Evolutionary conservation across 208 protist species (phyloP), one percentile per base, ranked within the genome.

Genomic region (Kentomonas sorsogonicus): DNA sequence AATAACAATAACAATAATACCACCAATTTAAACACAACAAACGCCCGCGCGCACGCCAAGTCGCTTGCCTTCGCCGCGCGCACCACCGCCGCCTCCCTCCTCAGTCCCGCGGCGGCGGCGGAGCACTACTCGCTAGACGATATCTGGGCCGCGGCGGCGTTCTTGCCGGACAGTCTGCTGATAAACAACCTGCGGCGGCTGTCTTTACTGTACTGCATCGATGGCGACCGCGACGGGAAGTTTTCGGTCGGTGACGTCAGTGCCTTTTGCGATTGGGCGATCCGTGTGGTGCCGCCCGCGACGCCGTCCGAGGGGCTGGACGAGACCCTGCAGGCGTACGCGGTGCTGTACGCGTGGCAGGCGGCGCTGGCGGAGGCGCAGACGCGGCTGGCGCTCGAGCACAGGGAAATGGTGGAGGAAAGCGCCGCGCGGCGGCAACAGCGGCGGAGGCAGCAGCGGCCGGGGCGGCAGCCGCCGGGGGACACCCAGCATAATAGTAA

Each of bases 171-270:
- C 36, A 46, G 63, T 43, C 70, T 90, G 53, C 75, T 48, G 69
- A 60, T 84, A 3, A 77, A 72, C 40, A n/a, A n/a, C n/a, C 61
- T 84, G 26, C 53, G 84, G 53, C 75, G 78, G 36, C 59, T 83
- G 34, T 69, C 72, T 3, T 43, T 90, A 11, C 67, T 86, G 30
- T 90, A 81, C 72, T 61, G 84, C 44, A 61, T 86, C 6, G 79
- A 90, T 65, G 53, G 62, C 71, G 76, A 90, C 63, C 41, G 62
- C 39, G 77, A 90, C 71, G 83, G 83, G 16, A 51, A 67, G 7
- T 78, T 90, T 29, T 72, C 61, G 36, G 36, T 50, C 15, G 69
- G 56, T 26, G 78, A 86, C 48, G 72, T 86, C 27, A 58, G 51
- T 22, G 47, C 66, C 31, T 91, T 91, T 63, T 71, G 78, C 47